phyloP scores from a whole-genome alignment of 495 filamentous ascomycete species.

The Penicillium bialowiezense region DNA sequence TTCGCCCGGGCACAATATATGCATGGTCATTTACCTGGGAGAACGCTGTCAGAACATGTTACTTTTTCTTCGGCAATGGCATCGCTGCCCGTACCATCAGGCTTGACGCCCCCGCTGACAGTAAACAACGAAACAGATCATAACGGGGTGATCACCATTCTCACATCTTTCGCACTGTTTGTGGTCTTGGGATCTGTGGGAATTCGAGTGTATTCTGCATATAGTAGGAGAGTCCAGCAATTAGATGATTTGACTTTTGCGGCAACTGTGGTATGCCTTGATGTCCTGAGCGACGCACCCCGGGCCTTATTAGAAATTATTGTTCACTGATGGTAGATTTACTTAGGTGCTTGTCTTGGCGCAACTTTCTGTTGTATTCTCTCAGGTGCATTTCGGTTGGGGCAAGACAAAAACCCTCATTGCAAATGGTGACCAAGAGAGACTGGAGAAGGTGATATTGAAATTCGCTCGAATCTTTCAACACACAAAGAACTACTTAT shows the following conservation, averaged over 20 bases:
- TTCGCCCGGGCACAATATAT: not conserved
- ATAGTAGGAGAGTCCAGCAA: slow-evolving; percentile 8
- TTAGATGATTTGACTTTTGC: slow-evolving; percentile 20
- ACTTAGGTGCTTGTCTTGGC: slow-evolving; percentile 13
- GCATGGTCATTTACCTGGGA: not conserved
- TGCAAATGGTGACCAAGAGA: not conserved
- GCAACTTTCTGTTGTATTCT: slow-evolving; percentile 7
- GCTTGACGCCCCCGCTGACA: slow-evolving; percentile 18
- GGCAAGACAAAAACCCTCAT: slow-evolving; percentile 11
- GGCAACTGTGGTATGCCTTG: not conserved
- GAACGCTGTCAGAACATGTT: not conserved
- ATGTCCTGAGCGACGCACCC: not conserved
- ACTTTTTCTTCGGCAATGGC: slow-evolving; percentile 7
- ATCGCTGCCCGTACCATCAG: slow-evolving; percentile 6
- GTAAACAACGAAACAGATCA: slow-evolving; percentile 22
- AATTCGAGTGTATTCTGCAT: slow-evolving; percentile 18
- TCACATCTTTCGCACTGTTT: slow-evolving; percentile 21
- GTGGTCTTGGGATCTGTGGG: slow-evolving; percentile 16
- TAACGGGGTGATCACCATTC: slow-evolving; percentile 21
- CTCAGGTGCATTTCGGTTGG: slow-evolving; percentile 18
- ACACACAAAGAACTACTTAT: too few species aligned
- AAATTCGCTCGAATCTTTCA: too few species aligned
- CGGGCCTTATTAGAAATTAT: not conserved
- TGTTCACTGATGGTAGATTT: slow-evolving; percentile 10
- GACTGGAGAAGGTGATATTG: slow-evolving; percentile 4